phyloP scores from a whole-genome alignment of 768 basidiomycete species.

The Pulveroboletus ravenelii region DNA sequence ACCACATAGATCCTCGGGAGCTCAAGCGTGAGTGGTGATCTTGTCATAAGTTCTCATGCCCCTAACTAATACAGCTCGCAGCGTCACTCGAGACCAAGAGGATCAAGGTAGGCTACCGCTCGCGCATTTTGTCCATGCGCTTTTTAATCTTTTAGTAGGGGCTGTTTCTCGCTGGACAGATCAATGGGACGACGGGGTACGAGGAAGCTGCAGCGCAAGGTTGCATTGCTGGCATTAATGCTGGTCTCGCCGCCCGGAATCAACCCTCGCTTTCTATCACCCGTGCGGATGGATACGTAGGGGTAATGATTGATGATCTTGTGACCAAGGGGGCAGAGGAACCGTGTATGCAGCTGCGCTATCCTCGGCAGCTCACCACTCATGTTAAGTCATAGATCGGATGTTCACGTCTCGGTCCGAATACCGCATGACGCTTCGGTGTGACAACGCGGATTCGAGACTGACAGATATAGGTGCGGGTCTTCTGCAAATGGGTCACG shows the following conservation, averaged over 20 bases:
- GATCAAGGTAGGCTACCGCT: constrained; percentile 46
- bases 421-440: constrained; percentile 81
- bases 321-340: constrained; percentile 87
- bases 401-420: constrained; percentile 94
- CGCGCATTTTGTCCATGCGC: not conserved
- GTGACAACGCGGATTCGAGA: constrained; percentile 85
- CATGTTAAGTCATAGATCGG: constrained; percentile 50
- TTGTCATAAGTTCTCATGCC: not conserved
- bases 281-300: constrained; percentile 82
- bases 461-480: constrained; percentile 67
- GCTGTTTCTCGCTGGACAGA: constrained; percentile 85
- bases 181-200: constrained; percentile 91
- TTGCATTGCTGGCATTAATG: constrained; percentile 83
- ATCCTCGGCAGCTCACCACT: not conserved
- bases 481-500: not conserved
- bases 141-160: constrained; percentile 40
- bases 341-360: constrained; percentile 53
- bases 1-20: constrained; percentile 83
- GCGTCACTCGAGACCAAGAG: constrained; percentile 84
- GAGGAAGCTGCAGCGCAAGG: constrained; percentile 94
- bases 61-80: constrained; percentile 27
- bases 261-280: constrained; percentile 59
- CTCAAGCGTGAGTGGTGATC: constrained; percentile 50
- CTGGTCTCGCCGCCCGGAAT: constrained; percentile 61
- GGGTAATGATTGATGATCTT: constrained; percentile 91